Base-by-base conservation (phyloP, 192 early-diverging fungal genomes). In the Backusella luteola region DNA sequence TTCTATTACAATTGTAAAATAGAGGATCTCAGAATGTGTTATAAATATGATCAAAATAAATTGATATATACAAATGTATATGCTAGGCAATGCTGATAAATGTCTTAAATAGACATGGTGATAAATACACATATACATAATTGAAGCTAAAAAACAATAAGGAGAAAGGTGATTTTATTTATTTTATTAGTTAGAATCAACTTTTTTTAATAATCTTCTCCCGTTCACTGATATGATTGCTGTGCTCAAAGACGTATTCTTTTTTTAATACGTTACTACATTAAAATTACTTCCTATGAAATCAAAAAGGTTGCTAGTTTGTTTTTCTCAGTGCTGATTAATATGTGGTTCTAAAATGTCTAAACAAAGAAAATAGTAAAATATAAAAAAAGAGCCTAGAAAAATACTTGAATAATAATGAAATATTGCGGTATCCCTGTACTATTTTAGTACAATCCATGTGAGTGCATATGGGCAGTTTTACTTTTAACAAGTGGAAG, bases 361-460 rank as follows among this genome's bases (percentile, higher is more conserved):
- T 29, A 63, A 63, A 49, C 46, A 49, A 49, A n/a, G 46, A 49
- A 49, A 49, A 49, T 19, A 49, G 19, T 49, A 49, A n/a, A 39
- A 39, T 39, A 39, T n/a, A 49, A n/a, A 7, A 49, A 49, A 49
- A 49, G 42, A 21, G 53, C 8, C 8, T 56, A 56, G 52, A 56
- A 63, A 63, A 26, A 29, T 29, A 63, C 4, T 23, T 29, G 15
- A 49, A 23, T 63, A 29, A 63, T 63, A 63, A 63, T 63, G n/a
- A 29, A 63, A 63, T 49, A 49, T 49, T 49, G 46, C 46, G 19
- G 21, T 49, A 19, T 49, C 1, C 56, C 0, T 63, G 21, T 12
- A 12, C 56, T 63, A 63, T 63, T 63, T 63, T 63, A n/a, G 56
- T 63, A 63, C 56, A 29, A 63, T 63, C 11, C 56, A 63, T 63